Percentiles rank a stretch among this genome's conserved stretches.
Conservation (phyloP, 2,329 filamentous ascomycete genomes). For the Xylaria polymorpha region DNA sequence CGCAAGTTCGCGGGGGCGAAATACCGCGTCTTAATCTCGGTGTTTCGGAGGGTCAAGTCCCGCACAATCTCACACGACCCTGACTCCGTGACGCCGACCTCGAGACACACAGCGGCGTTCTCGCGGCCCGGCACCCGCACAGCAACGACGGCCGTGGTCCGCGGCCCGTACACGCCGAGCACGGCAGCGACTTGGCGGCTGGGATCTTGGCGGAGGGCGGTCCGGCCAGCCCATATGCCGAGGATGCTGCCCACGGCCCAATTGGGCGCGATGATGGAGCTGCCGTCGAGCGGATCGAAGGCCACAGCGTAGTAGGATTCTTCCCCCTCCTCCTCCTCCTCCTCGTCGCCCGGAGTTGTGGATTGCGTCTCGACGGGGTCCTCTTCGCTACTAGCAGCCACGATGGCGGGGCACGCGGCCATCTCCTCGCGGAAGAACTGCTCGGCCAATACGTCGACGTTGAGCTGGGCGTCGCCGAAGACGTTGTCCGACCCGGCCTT, state of each 20-base stretch:
- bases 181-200: conserved; percentile 61
- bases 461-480: conserved; percentile 70
- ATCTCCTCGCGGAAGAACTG: conserved; percentile 59
- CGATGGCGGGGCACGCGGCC: conserved; percentile 57
- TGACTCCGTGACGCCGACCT: conserved; percentile 56
- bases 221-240: conserved; percentile 66
- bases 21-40: conserved; percentile 62
- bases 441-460: conserved; percentile 67
- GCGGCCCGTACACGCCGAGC: conserved; percentile 65
- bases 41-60: not conserved
- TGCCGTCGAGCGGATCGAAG: conserved; percentile 73
- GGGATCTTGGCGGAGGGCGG: conserved; percentile 57
- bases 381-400: conserved; percentile 69
- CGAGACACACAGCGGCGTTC: conserved; percentile 57
- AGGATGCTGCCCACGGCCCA: conserved; percentile 70
- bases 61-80: not conserved
- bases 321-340: too few relatives aligned
- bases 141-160: conserved; percentile 67
- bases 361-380: conserved; percentile 62
- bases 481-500: conserved; percentile 63
- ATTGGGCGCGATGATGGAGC: conserved; percentile 68
- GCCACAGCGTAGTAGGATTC: conserved; percentile 62
- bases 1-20: conserved; percentile 73
- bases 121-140: conserved; percentile 58
- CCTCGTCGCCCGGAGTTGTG: not conserved